phyloP scores from a whole-genome alignment of 352 stramenopile species.

The Pythium phragmiticola region DNA sequence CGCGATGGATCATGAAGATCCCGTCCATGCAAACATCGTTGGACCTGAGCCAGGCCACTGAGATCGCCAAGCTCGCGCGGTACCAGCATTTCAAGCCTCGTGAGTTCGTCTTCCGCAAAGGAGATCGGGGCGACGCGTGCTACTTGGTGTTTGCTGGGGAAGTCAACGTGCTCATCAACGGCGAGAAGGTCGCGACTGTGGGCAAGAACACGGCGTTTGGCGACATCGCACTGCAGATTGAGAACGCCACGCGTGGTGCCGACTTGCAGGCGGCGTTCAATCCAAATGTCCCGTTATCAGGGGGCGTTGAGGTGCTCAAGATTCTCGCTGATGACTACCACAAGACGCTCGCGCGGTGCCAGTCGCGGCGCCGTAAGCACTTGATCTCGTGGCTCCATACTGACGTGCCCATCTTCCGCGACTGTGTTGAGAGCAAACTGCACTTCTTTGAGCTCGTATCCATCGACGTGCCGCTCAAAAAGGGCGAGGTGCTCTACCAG shows the following conservation, averaged over 20 bases:
- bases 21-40: conserved; percentile 65
- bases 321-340: conserved; percentile 75
- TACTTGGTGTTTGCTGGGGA: conserved; percentile 65
- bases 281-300: neutral
- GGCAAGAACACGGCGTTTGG: conserved; percentile 64
- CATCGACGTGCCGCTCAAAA: conserved; percentile 62
- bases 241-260: conserved; percentile 70
- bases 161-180: conserved; percentile 66
- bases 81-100: conserved; percentile 51
- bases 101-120: conserved; percentile 63
- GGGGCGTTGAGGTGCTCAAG: conserved; percentile 56
- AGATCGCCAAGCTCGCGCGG: conserved; percentile 65
- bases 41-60: conserved; percentile 62
- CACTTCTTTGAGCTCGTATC: conserved; percentile 79
- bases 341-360: conserved; percentile 61
- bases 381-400: conserved; percentile 68
- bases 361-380: conserved; percentile 62
- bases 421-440: conserved; percentile 74
- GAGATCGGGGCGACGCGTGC: conserved; percentile 60
- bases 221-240: conserved; percentile 66
- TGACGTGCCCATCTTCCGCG: conserved; percentile 62
- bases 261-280: conserved; percentile 46
- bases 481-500: conserved; percentile 54
- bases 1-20: conserved; percentile 76
- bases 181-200: conserved; percentile 51